Evolutionary conservation across 768 basidiomycete genomes (phyloP).

Genomic region (Collybiopsis luxurians): DNA sequence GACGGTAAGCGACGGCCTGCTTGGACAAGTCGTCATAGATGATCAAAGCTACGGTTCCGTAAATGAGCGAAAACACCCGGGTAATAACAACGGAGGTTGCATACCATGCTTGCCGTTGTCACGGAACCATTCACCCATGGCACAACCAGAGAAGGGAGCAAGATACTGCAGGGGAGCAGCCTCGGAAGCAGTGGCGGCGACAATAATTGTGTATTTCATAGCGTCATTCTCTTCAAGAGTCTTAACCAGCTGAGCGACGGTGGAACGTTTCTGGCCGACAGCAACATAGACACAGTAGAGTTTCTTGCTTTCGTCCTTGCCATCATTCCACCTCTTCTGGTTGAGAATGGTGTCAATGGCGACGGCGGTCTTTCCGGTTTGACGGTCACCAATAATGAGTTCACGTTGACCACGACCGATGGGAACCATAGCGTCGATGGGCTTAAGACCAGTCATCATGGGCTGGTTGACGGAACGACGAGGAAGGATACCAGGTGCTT

Average conservation of each 20-base stretch:
- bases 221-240: slow-evolving; percentile 99
- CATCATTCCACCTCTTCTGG: slow-evolving; percentile 99
- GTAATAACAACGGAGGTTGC: slow-evolving; percentile 17
- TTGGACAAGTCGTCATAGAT: slow-evolving; percentile 99
- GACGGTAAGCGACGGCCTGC: slow-evolving; percentile 99
- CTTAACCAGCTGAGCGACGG: slow-evolving; percentile 98
- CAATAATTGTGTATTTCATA: slow-evolving; percentile 99
- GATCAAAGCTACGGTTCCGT: slow-evolving; percentile 68
- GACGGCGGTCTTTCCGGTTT: slow-evolving; percentile 99
- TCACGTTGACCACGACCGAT: slow-evolving; percentile 99
- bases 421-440: slow-evolving; percentile 99
- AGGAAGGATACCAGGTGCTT: slow-evolving; percentile 98
- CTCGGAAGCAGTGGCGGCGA: slow-evolving; percentile 98
- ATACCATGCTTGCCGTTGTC: slow-evolving; percentile 99
- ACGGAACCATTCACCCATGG: slow-evolving; percentile 99
- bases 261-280: slow-evolving; percentile 98
- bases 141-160: slow-evolving; percentile 99
- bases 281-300: slow-evolving; percentile 99
- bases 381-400: slow-evolving; percentile 99
- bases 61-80: slow-evolving; percentile 7
- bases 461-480: slow-evolving; percentile 99
- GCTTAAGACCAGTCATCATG: slow-evolving; percentile 99
- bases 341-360: slow-evolving; percentile 99
- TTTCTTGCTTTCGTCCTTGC: slow-evolving; percentile 94
- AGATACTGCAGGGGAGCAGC: slow-evolving; percentile 99